Base-by-base conservation (phyloP, 1,139 yeast species). In the Lodderomyces jiufengensis region DNA sequence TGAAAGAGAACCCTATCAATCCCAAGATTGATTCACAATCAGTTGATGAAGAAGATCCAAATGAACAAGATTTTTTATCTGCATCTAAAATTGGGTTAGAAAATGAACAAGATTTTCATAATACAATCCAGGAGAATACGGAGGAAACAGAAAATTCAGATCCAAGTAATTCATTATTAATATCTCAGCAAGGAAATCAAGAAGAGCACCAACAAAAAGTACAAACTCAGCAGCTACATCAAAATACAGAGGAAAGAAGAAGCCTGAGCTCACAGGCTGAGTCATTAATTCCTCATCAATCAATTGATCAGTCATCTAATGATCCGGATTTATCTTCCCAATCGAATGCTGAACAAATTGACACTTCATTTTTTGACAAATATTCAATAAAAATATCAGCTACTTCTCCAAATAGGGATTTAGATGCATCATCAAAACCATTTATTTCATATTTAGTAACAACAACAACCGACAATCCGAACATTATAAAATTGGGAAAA, bases 391-490 rank as follows among this genome's bases (percentile, higher is more conserved):
- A 57, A n/a, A 57, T 75, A 11, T 51, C 61, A 3, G 94, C 87
- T 3, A 63, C 78, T 4, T 76, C 76, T 29, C 97, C 97, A 1
- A 80, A 80, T 48, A 81, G 87, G 51, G 95, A 86, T 45, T 50
- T 67, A 46, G 80, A 78, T 46, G 86, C 85, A 33, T 84, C 86
- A 2, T 85, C 85, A 45, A 84, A 83, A 46, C 83, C 94, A 4
- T 90, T 70, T 57, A 86, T 88, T 8, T 78, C 95, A 4, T 92
- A 87, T 53, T 73, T 85, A 34, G 70, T 92, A 24, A 76, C 84
- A 11, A 82, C 95, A n/a, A 60, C 66, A 0, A 64, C 78, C 10
- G 57, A 70, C 47, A 68, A 72, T 42, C 73, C 77, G 0, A 61
- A 64, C 8, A 62, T 73, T 31, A 53, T 63, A 32, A 60, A 61